A percentile compares a stretch with the other conserved stretches of the same genome.
Evolutionary conservation across 2,329 filamentous ascomycete species (phyloP).

Genomic region (Aspergillus pseudotamarii): DNA sequence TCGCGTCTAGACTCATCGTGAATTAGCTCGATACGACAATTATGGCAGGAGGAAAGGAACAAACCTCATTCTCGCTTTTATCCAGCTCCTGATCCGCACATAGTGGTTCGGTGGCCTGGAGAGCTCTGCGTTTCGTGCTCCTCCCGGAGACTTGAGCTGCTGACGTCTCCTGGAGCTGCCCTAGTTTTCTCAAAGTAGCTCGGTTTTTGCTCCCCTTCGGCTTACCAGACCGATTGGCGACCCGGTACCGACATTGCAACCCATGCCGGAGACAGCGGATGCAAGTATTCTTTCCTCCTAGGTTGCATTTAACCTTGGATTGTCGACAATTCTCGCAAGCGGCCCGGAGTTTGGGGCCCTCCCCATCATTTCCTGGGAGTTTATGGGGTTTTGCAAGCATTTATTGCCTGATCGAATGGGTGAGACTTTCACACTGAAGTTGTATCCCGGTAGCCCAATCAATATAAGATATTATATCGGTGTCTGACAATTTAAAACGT

Average conservation of each 20-base stretch:
- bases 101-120: conserved; percentile 7
- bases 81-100: conserved; percentile 9
- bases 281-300: conserved; percentile 40
- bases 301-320: conserved; percentile 44
- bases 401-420: not conserved
- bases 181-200: conserved; percentile 39
- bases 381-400: conserved; percentile 34
- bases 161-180: conserved; percentile 37
- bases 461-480: not conserved
- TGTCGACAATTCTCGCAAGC: conserved; percentile 45
- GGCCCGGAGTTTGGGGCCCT: conserved; percentile 39
- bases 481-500: not conserved
- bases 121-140: conserved; percentile 12
- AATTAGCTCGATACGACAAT: not conserved
- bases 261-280: conserved; percentile 42
- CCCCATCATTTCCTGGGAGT: conserved; percentile 23
- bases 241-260: conserved; percentile 40
- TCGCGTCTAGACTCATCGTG: not conserved
- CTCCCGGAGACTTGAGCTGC: conserved; percentile 17
- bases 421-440: not conserved
- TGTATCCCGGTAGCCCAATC: not conserved
- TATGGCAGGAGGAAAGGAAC: not conserved
- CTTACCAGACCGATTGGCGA: conserved; percentile 43
- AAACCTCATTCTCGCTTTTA: conserved; percentile 4
- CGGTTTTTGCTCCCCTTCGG: conserved; percentile 45